Evolutionary conservation across 23 red algal species (phyloP).

Genomic region (Gracilariopsis chorda): DNA sequence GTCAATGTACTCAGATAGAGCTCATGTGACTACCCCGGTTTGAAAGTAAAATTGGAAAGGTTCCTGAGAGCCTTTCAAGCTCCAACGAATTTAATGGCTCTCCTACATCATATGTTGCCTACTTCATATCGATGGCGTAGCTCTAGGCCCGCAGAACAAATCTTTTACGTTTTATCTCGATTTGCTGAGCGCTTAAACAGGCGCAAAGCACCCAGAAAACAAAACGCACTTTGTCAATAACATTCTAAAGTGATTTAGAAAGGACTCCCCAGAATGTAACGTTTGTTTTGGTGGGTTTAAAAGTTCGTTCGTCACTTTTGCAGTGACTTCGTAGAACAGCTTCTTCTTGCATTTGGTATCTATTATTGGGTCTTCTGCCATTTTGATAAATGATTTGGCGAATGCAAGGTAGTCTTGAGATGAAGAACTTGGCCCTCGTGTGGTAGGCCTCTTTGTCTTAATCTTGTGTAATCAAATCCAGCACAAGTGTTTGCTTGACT

Average conservation of each 20-base stretch:
- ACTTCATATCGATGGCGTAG: neutral
- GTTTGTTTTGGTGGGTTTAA: neutral
- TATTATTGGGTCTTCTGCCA: neutral
- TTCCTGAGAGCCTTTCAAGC: neutral
- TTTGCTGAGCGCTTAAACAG: neutral
- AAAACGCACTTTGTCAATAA: neutral
- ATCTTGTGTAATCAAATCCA: neutral
- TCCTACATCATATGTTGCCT: neutral
- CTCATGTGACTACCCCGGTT: too few relatives aligned
- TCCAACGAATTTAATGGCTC: neutral
- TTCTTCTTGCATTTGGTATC: neutral
- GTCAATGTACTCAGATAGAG: too few relatives aligned
- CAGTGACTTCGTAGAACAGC: neutral
- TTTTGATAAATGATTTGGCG: neutral
- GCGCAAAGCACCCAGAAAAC: neutral
- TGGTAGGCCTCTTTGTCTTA: neutral
- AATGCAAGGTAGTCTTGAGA: neutral
- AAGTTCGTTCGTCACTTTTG: neutral
- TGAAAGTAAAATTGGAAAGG: neutral
- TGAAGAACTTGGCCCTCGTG: neutral
- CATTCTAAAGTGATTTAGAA: neutral
- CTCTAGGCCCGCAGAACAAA: neutral
- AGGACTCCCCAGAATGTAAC: neutral
- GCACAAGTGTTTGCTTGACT: neutral
- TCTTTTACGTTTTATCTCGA: neutral